Conservation (phyloP, 208 protist genomes). For the Crithidia acanthocephali region DNA sequence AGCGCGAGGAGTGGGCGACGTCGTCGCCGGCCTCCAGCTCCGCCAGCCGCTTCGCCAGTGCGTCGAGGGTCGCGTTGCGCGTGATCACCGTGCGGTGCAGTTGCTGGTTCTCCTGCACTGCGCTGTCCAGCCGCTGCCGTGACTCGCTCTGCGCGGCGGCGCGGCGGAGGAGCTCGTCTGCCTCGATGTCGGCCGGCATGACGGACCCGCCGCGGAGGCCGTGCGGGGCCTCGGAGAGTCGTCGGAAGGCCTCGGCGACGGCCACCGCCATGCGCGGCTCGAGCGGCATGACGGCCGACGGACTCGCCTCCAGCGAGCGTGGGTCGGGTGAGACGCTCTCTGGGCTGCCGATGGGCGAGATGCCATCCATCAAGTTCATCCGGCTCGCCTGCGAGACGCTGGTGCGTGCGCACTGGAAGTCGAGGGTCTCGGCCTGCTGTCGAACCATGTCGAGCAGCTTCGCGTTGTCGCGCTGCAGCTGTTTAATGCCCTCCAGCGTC, state of each 20-base stretch:
- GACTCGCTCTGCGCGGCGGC: constrained; percentile 36
- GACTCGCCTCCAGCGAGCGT: constrained; percentile 22
- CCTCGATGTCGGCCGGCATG: constrained; percentile 45
- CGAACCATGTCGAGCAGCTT: constrained; percentile 70
- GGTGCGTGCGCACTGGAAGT: constrained; percentile 54
- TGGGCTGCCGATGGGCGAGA: constrained; percentile 35
- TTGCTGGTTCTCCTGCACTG: constrained; percentile 41
- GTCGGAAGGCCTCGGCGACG: constrained; percentile 42
- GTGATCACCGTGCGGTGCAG: constrained; percentile 37
- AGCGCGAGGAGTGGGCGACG: background rate
- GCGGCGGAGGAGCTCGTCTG: constrained; percentile 35
- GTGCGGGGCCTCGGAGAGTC: constrained; percentile 38
- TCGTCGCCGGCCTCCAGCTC: constrained; percentile 53
- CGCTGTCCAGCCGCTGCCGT: constrained; percentile 44
- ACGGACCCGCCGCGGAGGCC: constrained; percentile 35
- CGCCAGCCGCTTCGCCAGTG: constrained; percentile 51
- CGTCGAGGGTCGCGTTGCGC: constrained; percentile 50
- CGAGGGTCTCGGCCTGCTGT: constrained; percentile 52
- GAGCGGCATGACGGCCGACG: constrained; percentile 19
- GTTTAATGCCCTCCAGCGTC: constrained; percentile 51
- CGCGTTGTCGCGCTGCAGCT: constrained; percentile 62
- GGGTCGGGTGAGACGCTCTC: constrained; percentile 37
- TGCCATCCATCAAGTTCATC: constrained; percentile 20
- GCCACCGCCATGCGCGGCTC: constrained; percentile 9
- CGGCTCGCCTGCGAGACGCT: constrained; percentile 30